phyloP scores from a whole-genome alignment of 179 eudicot species.

The Corrigiola litoralis region DNA sequence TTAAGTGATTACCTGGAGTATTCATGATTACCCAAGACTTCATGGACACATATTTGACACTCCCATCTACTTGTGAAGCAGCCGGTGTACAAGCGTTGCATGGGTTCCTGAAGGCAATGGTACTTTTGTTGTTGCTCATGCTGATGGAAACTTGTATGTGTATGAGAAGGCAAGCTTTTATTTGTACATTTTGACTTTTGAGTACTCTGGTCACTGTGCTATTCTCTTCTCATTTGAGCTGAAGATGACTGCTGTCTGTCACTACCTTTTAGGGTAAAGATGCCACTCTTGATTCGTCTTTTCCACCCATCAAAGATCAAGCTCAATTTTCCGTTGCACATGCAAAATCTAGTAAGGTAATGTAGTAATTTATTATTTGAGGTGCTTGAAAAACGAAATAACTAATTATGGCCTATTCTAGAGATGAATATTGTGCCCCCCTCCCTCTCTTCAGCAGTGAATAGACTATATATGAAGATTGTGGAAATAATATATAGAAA shows the following conservation, averaged over 20 bases:
- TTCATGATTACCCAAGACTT: no score
- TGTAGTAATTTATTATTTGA: no score
- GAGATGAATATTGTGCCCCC: no score
- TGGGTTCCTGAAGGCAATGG: conserved; percentile 89
- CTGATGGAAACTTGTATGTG: conserved; percentile 83
- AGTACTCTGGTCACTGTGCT: background rate
- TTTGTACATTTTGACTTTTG: background rate
- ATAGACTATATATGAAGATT: no score
- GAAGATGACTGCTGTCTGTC: background rate
- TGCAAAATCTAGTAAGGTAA: conserved; percentile 79
- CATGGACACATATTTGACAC: no score
- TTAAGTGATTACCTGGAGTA: no score
- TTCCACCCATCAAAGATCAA: conserved; percentile 68
- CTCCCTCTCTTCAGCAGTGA: no score
- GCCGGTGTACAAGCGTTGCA: conserved; percentile 69
- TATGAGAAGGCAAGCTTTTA: conserved; percentile 63
- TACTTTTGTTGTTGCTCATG: conserved; percentile 73
- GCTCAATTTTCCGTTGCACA: conserved; percentile 73
- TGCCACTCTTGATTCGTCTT: conserved; percentile 66
- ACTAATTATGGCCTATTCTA: no score
- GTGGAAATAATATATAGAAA: no score
- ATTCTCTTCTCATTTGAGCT: background rate
- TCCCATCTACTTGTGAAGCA: conserved; percentile 31
- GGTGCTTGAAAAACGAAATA: no score
- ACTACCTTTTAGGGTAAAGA: conserved; percentile 54